Percentiles rank a stretch among this genome's conserved stretches.
Evolutionary conservation across 1,284 basidiomycete species (phyloP).

Genomic region (Phellinidium pouzarii): DNA sequence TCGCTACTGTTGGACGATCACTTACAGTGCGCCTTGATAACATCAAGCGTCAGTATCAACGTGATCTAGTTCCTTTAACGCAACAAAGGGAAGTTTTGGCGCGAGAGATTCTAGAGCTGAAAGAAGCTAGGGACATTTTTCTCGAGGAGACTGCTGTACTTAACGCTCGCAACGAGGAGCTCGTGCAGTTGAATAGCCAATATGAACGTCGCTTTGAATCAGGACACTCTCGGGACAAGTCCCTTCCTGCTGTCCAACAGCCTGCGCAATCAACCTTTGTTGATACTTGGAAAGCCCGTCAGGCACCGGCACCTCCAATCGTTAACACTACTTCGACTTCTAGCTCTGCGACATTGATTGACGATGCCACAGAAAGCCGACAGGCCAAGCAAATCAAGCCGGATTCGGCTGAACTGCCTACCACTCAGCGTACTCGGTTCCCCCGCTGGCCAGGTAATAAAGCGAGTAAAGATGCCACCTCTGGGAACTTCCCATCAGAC

Average conservation of each 20-base stretch:
- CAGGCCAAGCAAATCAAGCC: conserved; percentile 28
- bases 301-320: conserved; percentile 14
- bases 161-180: conserved; percentile 87
- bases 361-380: conserved; percentile 24
- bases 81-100: conserved; percentile 74
- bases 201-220: conserved; percentile 70
- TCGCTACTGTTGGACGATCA: conserved; percentile 58
- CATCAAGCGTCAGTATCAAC: conserved; percentile 82
- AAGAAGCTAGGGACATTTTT: conserved; percentile 79
- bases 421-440: conserved; percentile 38
- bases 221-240: conserved; percentile 11
- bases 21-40: conserved; percentile 84
- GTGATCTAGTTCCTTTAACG: conserved; percentile 80
- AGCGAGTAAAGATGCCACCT: conserved; percentile 20
- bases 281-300: conserved; percentile 15
- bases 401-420: conserved; percentile 29
- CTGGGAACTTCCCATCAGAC: conserved; percentile 5
- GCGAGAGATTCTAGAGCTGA: conserved; percentile 84
- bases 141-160: conserved; percentile 88
- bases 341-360: conserved; percentile 15
- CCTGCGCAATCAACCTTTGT: conserved; percentile 1
- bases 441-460: conserved; percentile 60
- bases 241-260: conserved; percentile 11
- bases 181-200: conserved; percentile 79
- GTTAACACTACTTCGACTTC: conserved; percentile 19